Percentiles rank a stretch among this genome's conserved stretches.
These are phyloP conservation scores for Begonia fuchsioides DNA, from an alignment of 306 rosid species.

Conservation along the genomic window DNA sequence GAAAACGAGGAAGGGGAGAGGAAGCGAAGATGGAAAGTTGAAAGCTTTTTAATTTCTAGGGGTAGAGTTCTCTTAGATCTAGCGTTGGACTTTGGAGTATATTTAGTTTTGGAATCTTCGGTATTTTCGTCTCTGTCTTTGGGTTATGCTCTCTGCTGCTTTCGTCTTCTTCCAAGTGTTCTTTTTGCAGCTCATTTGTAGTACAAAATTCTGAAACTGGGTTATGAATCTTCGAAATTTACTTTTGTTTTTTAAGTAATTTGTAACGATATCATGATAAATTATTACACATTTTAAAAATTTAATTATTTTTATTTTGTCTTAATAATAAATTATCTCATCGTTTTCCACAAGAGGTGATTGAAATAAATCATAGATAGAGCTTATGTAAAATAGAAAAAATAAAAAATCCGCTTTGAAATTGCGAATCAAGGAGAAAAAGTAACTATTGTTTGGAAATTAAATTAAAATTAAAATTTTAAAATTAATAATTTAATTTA, in stretches of 20 bases:
- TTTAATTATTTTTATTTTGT: too few species aligned
- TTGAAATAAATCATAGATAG: too few species aligned
- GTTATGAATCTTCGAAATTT: slow-evolving; percentile 46
- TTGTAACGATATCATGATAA: too few species aligned
- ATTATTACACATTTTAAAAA: too few species aligned
- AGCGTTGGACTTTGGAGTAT: slow-evolving; percentile 7
- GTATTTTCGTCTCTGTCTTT: slow-evolving; percentile 9
- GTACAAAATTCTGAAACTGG: slow-evolving; percentile 55
- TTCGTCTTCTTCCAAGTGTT: slow-evolving; percentile 48
- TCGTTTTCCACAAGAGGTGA: too few species aligned
- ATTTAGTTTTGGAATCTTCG: slow-evolving; percentile 16
- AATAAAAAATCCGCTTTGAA: too few species aligned
- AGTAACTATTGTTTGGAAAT: too few species aligned
- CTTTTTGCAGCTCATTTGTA: slow-evolving; percentile 99
- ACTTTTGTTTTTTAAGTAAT: slow-evolving; percentile 13
- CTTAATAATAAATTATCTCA: too few species aligned
- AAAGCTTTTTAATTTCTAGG: not conserved
- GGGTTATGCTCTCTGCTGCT: slow-evolving; percentile 31
- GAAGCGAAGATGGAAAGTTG: slow-evolving; percentile 14
- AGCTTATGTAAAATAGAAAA: too few species aligned
- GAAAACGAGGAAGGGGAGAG: not conserved
- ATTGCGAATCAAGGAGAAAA: too few species aligned
- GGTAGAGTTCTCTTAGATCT: slow-evolving; percentile 2
- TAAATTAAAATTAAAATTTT: too few species aligned
- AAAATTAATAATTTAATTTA: too few species aligned